phyloP scores from a whole-genome alignment of 139 green algal species.

The Zygnema circumcarinatum region DNA sequence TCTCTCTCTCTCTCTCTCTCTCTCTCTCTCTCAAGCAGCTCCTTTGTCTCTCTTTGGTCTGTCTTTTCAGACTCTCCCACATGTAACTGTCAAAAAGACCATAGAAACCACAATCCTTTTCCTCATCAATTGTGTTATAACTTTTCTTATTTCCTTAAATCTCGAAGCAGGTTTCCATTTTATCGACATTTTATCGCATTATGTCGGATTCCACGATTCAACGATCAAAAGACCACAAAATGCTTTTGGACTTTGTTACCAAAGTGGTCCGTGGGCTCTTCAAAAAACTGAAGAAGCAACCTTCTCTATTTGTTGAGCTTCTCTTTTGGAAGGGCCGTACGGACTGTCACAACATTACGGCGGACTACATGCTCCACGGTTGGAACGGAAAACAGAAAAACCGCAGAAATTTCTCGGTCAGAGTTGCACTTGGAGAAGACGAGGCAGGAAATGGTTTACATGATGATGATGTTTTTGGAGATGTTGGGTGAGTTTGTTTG shows the following conservation, averaged over 20 bases:
- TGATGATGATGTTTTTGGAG: background rate
- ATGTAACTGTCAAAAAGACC: background rate
- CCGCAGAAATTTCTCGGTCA: background rate
- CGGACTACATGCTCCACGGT: background rate
- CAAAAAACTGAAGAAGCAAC: constrained; percentile 3
- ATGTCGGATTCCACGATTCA: background rate
- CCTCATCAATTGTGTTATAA: too few relatives aligned
- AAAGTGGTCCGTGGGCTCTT: background rate
- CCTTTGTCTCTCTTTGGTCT: background rate
- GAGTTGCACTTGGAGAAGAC: background rate
- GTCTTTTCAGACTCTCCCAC: background rate
- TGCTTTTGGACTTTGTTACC: background rate
- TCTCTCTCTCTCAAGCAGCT: background rate
- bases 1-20: background rate
- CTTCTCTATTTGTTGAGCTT: constrained; percentile 24
- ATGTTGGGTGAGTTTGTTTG: background rate
- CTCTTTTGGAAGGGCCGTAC: constrained; percentile 34
- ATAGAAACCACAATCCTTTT: too few relatives aligned
- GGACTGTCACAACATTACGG: constrained; percentile 36
- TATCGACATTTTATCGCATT: constrained; percentile 16
- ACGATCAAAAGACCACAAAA: background rate
- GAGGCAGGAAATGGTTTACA: background rate
- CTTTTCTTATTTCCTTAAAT: too few relatives aligned
- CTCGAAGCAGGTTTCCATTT: constrained; percentile 21
- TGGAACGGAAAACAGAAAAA: background rate